Base-by-base conservation (phyloP, 257 asterid species). In the Fraxinus pennsylvanica region DNA sequence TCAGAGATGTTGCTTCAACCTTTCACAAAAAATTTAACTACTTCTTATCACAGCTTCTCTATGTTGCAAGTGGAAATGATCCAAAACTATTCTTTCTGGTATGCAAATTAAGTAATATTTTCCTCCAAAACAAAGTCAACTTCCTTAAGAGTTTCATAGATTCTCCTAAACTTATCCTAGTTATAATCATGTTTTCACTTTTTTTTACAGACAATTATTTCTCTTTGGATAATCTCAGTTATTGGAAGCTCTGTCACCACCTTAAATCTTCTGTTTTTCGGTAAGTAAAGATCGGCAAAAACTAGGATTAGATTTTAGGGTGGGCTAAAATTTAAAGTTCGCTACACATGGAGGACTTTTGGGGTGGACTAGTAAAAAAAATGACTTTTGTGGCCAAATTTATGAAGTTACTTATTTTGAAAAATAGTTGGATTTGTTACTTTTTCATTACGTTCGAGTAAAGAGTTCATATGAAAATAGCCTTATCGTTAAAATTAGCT, bases 201-300 rank as follows among this genome's bases (percentile, higher is more conserved):
- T 72, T 14, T n/a, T 43, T 30, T 75, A 14, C 81, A 89, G 93
- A 86, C 81, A 17, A 66, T 88, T 45, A 57, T 80, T 76, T 84
- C 89, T 35, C 88, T 90, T 5, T 86, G 85, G 83, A 74, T 88
- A 33, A 75, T 87, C 73, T 88, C 91, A 32, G 19, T 81, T 47
- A 76, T 90, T 47, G 95, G 95, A 39, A 86, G 83, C 88, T 81
- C 80, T 21, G 74, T 90, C 76, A 86, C 85, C 71, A 80, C 84
- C 78, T 80, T 89, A 87, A 90, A 90, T 88, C 90, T 90, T 75
- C 74, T 90, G 45, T 89, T 87, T 74, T 83, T 88, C 9, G 90
- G 96, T 88, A 81, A 82, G 87, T 61, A 43, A 43, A 43, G 52
- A 43, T 43, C 17, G 15, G 52, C 50, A 15, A 41, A 13, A 41